Conservation (phyloP, 1,284 basidiomycete species). For the Ustilago nuda region DNA sequence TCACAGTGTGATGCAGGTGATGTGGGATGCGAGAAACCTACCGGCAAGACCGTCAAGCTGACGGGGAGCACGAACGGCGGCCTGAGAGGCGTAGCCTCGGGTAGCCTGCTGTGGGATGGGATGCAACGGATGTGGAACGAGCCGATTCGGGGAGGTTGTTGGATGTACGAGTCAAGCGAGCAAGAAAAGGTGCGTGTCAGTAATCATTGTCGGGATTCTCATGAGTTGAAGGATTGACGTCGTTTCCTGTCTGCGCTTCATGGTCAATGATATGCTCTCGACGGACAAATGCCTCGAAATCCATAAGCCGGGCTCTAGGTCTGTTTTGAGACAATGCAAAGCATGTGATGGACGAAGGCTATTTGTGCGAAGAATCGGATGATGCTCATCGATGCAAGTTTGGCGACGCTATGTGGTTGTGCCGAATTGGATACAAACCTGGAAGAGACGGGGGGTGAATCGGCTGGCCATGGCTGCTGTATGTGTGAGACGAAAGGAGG, state of each 20-base stretch:
- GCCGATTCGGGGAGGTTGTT: not conserved
- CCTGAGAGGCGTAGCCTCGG: constrained; percentile 68
- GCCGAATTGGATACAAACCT: constrained; percentile 41
- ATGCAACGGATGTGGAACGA: not conserved
- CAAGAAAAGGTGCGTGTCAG: constrained; percentile 1
- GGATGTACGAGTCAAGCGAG: not conserved
- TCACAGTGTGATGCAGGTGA: not conserved
- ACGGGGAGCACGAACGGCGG: constrained; percentile 59
- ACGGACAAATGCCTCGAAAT: not conserved
- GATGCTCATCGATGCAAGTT: not conserved
- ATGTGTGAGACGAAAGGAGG: constrained; percentile 3
- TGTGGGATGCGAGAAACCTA: constrained; percentile 22
- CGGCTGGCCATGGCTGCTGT: constrained; percentile 51
- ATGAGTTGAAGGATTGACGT: not conserved
- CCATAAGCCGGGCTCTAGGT: not conserved
- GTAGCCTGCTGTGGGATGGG: constrained; percentile 47
- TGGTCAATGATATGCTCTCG: not conserved
- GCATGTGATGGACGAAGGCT: not conserved
- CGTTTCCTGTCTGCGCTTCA: not conserved
- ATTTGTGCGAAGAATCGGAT: not conserved
- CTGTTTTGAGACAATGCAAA: no score
- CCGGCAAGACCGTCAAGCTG: constrained; percentile 65
- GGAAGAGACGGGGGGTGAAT: constrained; percentile 56
- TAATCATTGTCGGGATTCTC: not conserved
- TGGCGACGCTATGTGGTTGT: not conserved